Evolutionary conservation across 208 protist species (phyloP), one percentile per base, ranked within the genome.

Genomic region (Strigomonas galati): DNA sequence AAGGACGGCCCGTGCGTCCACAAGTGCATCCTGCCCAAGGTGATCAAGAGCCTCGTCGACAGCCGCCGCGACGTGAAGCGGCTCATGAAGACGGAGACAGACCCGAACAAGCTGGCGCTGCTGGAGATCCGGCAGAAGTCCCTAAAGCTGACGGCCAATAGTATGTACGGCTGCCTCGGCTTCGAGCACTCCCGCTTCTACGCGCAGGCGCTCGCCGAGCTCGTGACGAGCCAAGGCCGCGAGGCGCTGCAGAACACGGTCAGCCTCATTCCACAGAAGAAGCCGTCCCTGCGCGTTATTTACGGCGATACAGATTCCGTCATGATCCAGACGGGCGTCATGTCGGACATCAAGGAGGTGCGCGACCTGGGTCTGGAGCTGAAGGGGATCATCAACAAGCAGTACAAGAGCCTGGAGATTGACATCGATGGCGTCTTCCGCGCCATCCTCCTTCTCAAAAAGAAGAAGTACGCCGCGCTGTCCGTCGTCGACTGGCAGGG

Each of bases 231-330:
- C 1, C 92, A 97, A 58, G 99, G 98, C 44, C 85, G 98, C 67
- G 87, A 97, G 15, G 97, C 95, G 26, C 88, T 99, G 26, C 81
- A 98, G 63, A 84, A 85, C 37, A 98, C 98, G 14, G 94, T 98
- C 1, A 87, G 98, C 32, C 69, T 98, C 46, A 94, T 98, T 28
- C 84, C 97, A 48, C 85, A 92, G 64, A 79, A 95, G 52, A 84
- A 96, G 37, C 87, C 96, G 1, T 79, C 79, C 4, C 76, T 96
- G 44, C 84, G 92, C 17, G 96, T 98, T 21, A 95, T 98, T 53
- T 98, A 98, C 82, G 97, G 95, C 60, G 99, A 99, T 89, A 99
- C 99, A 7, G 99, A 99, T 78, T 99, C 98, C 9, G 93, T 99
- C 15, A 99, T 99, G 98, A 94, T 99, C 71, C 91, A 99, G 76